phyloP scores from a whole-genome alignment of 2,329 filamentous ascomycete species.

The Zymoseptoria tritici region DNA sequence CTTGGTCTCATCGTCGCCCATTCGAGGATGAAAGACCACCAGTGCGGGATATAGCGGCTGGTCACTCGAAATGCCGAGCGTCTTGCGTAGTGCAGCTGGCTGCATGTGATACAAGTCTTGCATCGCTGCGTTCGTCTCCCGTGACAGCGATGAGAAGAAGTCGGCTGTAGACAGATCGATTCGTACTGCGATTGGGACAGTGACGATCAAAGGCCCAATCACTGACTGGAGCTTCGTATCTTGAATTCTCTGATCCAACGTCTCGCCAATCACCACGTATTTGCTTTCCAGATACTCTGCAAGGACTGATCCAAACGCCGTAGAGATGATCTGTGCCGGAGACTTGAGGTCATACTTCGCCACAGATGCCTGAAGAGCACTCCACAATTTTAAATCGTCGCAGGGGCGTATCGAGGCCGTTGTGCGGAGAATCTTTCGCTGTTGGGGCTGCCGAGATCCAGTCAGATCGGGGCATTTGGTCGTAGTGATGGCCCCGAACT shows the following conservation, averaged over 20 bases:
- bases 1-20: background rate
- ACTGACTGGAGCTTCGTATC: background rate
- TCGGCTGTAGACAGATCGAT: background rate
- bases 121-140: background rate
- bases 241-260: background rate
- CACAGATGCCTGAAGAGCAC: background rate
- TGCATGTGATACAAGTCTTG: background rate
- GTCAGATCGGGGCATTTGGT: background rate
- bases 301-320: background rate
- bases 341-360: background rate
- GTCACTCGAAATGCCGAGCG: slow-evolving; percentile 2
- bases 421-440: background rate
- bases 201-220: background rate
- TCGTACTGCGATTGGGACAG: background rate
- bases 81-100: slow-evolving; percentile 1
- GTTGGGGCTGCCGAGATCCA: background rate
- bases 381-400: background rate
- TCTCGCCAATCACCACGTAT: background rate
- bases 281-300: background rate
- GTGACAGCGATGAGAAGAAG: background rate
- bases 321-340: background rate
- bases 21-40: slow-evolving; percentile 1
- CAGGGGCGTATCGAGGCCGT: background rate
- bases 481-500: background rate
- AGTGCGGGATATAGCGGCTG: slow-evolving; percentile 4